Evolutionary conservation across 805 yeast genomes (phyloP).

Genomic region (Cephaloascus fragrans): DNA sequence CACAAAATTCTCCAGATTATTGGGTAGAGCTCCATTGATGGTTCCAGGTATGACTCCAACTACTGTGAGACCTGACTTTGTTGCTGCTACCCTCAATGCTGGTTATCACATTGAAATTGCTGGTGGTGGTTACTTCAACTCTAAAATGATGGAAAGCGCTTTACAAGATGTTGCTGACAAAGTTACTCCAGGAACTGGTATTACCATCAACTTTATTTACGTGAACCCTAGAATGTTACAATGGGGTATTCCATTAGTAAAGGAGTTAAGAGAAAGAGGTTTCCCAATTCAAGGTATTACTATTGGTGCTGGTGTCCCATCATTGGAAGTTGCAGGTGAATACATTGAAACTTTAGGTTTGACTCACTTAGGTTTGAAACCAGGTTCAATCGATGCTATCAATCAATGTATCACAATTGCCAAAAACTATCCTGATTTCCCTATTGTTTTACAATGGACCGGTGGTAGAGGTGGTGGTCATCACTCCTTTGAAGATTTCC

Average conservation of each 20-base stretch:
- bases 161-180: slow-evolving; percentile 60
- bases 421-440: slow-evolving; percentile 91
- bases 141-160: slow-evolving; percentile 63
- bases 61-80: slow-evolving; percentile 90
- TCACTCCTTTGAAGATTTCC: slow-evolving; percentile 98
- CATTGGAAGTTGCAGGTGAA: slow-evolving; percentile 93
- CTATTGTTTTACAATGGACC: slow-evolving; percentile 97
- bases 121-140: slow-evolving; percentile 95
- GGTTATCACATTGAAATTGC: slow-evolving; percentile 97
- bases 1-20: slow-evolving; percentile 84
- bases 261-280: slow-evolving; percentile 79
- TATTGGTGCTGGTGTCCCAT: slow-evolving; percentile 99
- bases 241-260: slow-evolving; percentile 97
- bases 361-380: slow-evolving; percentile 92
- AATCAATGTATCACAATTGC: slow-evolving; percentile 83
- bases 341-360: slow-evolving; percentile 88
- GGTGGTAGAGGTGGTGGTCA: slow-evolving; percentile 99
- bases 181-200: slow-evolving; percentile 79
- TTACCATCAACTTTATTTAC: slow-evolving; percentile 86
- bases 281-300: slow-evolving; percentile 94
- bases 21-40: slow-evolving; percentile 93
- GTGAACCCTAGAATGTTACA: slow-evolving; percentile 97
- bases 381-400: slow-evolving; percentile 94
- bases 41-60: slow-evolving; percentile 99
- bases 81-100: slow-evolving; percentile 87